Percentiles rank a stretch among this genome's conserved stretches.
Evolutionary conservation across 2,329 filamentous ascomycete genomes (phyloP).

Genomic region (Trichoderma semiorbis): DNA sequence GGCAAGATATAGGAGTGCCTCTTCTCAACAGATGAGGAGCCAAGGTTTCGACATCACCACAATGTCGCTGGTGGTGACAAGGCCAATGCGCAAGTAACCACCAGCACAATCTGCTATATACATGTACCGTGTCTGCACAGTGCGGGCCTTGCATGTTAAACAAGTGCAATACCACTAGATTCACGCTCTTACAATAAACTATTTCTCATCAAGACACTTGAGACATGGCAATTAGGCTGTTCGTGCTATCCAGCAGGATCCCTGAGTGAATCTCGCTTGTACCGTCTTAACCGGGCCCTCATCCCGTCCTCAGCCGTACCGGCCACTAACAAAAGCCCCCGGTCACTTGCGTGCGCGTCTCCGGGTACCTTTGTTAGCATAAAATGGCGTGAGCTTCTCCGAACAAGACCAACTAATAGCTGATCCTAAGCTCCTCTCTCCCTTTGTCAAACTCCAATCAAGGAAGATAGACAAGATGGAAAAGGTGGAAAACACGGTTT

Average conservation of each 20-base stretch:
- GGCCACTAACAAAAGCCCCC: not conserved
- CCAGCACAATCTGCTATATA: not conserved
- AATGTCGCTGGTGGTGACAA: not conserved
- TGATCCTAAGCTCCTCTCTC: not conserved
- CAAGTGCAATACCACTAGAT: not conserved
- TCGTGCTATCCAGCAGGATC: not conserved
- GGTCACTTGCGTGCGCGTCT: not conserved
- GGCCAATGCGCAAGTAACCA: not conserved
- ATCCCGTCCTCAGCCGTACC: not conserved
- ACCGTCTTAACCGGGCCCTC: not conserved
- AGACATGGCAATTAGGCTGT: not conserved
- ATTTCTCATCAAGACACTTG: not conserved
- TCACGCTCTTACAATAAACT: not conserved
- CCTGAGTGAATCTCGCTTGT: not conserved
- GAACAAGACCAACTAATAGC: not conserved
- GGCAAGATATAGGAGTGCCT: not conserved
- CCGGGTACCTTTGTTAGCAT: slow-evolving; percentile 8
- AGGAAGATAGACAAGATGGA: not conserved
- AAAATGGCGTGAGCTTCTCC: not conserved
- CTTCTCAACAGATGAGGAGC: not conserved
- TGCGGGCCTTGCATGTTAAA: not conserved
- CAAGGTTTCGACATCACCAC: not conserved
- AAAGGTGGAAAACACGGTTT: not conserved
- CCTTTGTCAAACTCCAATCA: not conserved
- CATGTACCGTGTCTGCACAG: not conserved